Percentiles rank a stretch among this genome's conserved stretches.
These are phyloP conservation scores for Thuidium tamariscinum DNA, from an alignment of 225 moss, liverwort and hornwort genomes.

Conservation along the genomic window DNA sequence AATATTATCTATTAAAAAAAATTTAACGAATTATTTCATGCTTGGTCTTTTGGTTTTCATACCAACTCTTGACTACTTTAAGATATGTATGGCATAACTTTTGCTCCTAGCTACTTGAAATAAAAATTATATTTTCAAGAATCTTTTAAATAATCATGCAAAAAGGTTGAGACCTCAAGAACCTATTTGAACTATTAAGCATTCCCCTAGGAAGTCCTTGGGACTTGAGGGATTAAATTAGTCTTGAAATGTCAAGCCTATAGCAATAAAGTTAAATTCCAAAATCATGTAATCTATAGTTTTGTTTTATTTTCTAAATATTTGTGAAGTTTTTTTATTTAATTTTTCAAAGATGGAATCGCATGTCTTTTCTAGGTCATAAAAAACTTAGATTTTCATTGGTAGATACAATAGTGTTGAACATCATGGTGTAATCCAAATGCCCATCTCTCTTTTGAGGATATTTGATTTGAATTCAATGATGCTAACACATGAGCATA, in stretches of 20 bases:
- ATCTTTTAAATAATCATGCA: not conserved
- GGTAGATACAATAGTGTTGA: no score
- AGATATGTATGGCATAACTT: not conserved
- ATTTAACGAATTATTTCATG: not conserved
- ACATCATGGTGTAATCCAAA: no score
- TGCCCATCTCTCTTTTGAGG: no score
- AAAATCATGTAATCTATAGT: not conserved
- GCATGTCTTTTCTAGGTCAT: not conserved
- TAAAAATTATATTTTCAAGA: not conserved
- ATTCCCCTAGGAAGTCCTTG: rapidly evolving
- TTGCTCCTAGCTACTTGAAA: not conserved
- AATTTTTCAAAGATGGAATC: not conserved
- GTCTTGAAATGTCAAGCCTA: not conserved
- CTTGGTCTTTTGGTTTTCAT: not conserved
- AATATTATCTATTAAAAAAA: not conserved
- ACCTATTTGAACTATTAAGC: not conserved
- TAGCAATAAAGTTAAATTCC: not conserved
- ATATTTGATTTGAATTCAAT: no score
- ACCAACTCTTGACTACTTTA: not conserved
- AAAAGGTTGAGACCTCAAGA: not conserved
- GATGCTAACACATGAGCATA: no score
- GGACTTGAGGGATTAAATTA: no score
- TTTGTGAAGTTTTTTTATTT: not conserved
- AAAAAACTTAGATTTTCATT: not conserved
- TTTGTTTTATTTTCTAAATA: not conserved